Conservation (phyloP, 805 yeast genomes). For the Pichia insulana region DNA sequence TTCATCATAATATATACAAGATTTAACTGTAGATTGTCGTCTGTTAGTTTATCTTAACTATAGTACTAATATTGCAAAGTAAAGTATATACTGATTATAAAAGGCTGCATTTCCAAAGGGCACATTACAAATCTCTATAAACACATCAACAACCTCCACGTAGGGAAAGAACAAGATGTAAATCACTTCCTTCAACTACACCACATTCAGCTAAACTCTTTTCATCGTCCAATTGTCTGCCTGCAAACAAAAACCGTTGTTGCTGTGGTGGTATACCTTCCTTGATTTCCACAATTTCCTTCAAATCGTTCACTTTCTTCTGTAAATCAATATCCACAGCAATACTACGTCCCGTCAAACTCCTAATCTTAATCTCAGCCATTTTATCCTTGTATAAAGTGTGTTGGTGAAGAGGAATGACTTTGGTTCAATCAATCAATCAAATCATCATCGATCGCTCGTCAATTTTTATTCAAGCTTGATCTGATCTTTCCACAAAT, state of each 20-base stretch:
- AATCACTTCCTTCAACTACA: slow-evolving; percentile 76
- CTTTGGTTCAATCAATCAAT: too few species aligned
- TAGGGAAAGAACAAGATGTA: slow-evolving; percentile 84
- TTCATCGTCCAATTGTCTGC: slow-evolving; percentile 87
- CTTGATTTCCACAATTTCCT: slow-evolving; percentile 88
- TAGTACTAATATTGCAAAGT: too few species aligned
- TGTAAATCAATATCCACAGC: slow-evolving; percentile 64
- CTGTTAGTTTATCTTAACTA: too few species aligned
- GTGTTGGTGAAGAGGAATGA: too few species aligned
- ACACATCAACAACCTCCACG: slow-evolving; percentile 67
- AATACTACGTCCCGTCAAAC: slow-evolving; percentile 69
- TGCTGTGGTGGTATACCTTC: slow-evolving; percentile 97
- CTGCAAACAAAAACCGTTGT: slow-evolving; percentile 83
- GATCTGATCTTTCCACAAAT: background rate
- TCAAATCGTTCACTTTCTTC: slow-evolving; percentile 60
- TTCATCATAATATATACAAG: too few species aligned
- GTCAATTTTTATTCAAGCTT: background rate
- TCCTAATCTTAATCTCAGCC: slow-evolving; percentile 27
- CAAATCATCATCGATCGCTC: too few species aligned
- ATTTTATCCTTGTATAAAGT: background rate
- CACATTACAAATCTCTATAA: too few species aligned
- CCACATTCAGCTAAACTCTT: slow-evolving; percentile 63
- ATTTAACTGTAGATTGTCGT: too few species aligned
- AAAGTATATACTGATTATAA: too few species aligned
- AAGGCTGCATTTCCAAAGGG: too few species aligned